phyloP scores from a whole-genome alignment of 2,329 filamentous ascomycete species.

The Lasiodiplodia sp. region DNA sequence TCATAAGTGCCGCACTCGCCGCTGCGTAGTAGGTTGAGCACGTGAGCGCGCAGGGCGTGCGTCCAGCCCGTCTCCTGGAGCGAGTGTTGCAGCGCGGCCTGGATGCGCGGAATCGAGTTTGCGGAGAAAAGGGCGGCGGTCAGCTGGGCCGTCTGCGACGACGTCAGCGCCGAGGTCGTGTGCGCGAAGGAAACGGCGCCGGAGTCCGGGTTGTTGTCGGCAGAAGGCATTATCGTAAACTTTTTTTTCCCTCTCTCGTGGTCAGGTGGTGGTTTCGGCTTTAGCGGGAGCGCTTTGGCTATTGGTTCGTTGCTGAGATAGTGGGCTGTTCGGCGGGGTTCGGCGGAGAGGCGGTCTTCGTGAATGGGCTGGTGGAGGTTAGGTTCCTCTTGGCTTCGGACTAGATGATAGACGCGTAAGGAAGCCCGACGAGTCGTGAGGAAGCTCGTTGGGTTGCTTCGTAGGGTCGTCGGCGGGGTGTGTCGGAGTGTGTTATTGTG shows the following conservation, averaged over 20 bases:
- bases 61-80: conserved; percentile 67
- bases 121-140: conserved; percentile 54
- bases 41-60: conserved; percentile 61
- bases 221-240: conserved; percentile 31
- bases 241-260: not conserved
- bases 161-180: conserved; percentile 49
- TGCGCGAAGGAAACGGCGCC: conserved; percentile 36
- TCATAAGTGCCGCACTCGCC: conserved; percentile 65
- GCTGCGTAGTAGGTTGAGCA: conserved; percentile 63
- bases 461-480: not conserved
- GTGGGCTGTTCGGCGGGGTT: not conserved
- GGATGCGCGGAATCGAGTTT: conserved; percentile 62
- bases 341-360: not conserved
- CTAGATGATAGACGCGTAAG: not conserved
- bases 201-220: conserved; percentile 32
- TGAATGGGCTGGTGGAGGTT: not conserved
- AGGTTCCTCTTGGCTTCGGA: not conserved
- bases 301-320: not conserved
- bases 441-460: not conserved
- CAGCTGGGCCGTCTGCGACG: conserved; percentile 53
- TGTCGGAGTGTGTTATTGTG: conserved; percentile 3
- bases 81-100: conserved; percentile 60
- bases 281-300: not conserved
- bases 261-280: not conserved
- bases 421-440: not conserved